Percentiles rank a stretch among this genome's conserved stretches.
phyloP scores from a whole-genome alignment of 1,139 yeast species.

The Suhomyces bokatorum region DNA sequence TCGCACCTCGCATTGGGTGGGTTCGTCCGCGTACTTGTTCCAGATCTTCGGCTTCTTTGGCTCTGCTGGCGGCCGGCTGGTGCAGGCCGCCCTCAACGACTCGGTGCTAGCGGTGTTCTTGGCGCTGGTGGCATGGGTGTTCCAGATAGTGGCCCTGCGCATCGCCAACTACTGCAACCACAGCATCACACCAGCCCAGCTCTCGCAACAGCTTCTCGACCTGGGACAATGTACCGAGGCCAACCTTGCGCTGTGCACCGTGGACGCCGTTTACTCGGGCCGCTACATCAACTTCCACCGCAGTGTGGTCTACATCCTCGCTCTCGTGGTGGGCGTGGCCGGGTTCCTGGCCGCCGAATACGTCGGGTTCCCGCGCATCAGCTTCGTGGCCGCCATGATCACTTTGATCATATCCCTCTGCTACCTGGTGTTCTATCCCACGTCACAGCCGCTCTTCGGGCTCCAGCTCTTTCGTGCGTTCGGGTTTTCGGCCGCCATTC shows the following conservation, averaged over 20 bases:
- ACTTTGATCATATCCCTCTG: constrained; percentile 25
- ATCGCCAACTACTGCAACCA: constrained; percentile 30
- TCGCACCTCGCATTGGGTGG: constrained; percentile 29
- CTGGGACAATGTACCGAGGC: constrained; percentile 32
- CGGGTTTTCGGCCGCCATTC: constrained; percentile 27
- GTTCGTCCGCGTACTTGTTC: constrained; percentile 30
- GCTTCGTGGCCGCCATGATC: constrained; percentile 28
- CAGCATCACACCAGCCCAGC: constrained; percentile 23
- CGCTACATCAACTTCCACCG: constrained; percentile 29
- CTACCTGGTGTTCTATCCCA: constrained; percentile 31
- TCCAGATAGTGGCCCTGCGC: constrained; percentile 26
- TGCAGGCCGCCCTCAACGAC: constrained; percentile 21
- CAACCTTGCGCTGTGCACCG: constrained; percentile 23
- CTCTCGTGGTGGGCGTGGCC: constrained; percentile 27
- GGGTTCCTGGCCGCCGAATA: constrained; percentile 27
- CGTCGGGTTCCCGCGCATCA: constrained; percentile 22
- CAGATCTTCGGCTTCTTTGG: constrained; percentile 32
- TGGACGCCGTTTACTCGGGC: constrained; percentile 28
- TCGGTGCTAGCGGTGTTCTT: constrained; percentile 21
- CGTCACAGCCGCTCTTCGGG: constrained; percentile 28
- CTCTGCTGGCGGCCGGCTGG: constrained; percentile 31
- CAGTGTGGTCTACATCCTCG: constrained; percentile 28
- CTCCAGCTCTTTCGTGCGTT: constrained; percentile 25
- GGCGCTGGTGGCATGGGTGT: constrained; percentile 27
- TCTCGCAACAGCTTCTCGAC: constrained; percentile 21